phyloP scores from a whole-genome alignment of 208 protist genomes.

The Acanthamoeba quina region DNA sequence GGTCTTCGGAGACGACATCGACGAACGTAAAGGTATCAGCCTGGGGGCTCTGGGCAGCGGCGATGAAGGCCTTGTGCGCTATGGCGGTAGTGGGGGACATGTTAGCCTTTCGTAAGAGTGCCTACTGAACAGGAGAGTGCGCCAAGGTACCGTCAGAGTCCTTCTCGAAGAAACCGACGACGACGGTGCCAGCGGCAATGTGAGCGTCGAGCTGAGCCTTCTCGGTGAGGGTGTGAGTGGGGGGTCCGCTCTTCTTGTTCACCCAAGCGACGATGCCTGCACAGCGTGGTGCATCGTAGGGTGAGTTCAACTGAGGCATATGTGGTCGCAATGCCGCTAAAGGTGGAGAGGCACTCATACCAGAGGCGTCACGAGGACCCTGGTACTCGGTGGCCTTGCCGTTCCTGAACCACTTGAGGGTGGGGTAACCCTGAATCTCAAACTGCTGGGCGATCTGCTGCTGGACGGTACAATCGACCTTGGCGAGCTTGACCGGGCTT shows the following conservation, averaged over 20 bases:
- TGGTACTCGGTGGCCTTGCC: not conserved
- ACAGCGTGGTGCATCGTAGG: not conserved
- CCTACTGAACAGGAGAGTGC: not conserved
- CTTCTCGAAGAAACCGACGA: slow-evolving; percentile 74
- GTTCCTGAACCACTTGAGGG: slow-evolving; percentile 64
- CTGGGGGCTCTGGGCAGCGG: not conserved
- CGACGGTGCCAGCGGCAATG: not conserved
- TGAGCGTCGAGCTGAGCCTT: slow-evolving; percentile 51
- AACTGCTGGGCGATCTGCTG: not conserved
- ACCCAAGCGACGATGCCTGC: slow-evolving; percentile 61
- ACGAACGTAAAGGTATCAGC: slow-evolving; percentile 15
- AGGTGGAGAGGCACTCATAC: not conserved
- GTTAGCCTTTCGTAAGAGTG: not conserved
- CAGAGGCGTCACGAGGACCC: slow-evolving; percentile 1
- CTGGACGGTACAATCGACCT: slow-evolving; percentile 52
- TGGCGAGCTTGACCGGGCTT: slow-evolving; percentile 69
- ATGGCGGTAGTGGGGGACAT: not conserved
- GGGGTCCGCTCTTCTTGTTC: slow-evolving; percentile 69
- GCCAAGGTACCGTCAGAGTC: slow-evolving; percentile 4
- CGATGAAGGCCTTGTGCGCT: slow-evolving; percentile 70
- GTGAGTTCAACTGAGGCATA: not conserved
- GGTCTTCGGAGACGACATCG: slow-evolving; percentile 16
- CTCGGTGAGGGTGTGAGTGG: slow-evolving; percentile 15
- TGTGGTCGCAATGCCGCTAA: not conserved
- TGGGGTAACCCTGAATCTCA: slow-evolving; percentile 48